Evolutionary conservation across 139 green algal species (phyloP), one percentile per base, ranked within the genome.

Genomic region (Mychonastes homosphaera): DNA sequence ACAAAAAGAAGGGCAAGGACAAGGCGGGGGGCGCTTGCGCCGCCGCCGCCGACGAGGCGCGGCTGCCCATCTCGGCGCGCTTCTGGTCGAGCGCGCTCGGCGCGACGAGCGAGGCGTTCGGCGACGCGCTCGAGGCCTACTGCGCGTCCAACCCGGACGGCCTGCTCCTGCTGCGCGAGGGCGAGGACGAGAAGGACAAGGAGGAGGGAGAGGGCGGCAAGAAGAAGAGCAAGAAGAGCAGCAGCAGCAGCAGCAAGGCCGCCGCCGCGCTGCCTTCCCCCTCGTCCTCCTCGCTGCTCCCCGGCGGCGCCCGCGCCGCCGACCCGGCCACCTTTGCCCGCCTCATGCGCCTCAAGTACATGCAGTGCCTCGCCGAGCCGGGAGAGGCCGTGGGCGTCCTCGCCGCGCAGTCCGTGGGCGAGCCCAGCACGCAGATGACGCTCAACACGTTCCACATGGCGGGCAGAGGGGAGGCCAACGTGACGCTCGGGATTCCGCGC

Each of bases 391-490:
- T 99, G 29, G 92, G 92, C 2, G 87, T 97, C 16, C 58, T 99
- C 8, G 92, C 92, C 3, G 92, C 83, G 10, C 92, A 99, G 70
- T 90, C 75, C 18, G 65, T 99, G 2, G 92, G 92, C 35, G 87
- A 94, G 79, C 84, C 83, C 1, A 88, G 79, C 34, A 95, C 86
- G 18, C 86, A 95, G 65, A 92, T 95, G 79, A 94, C 85, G 23
- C 82, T 95, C 53, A 96, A 95, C 79, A 97, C 89, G 18, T 97
- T 97, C 78, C 90, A 97, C 75, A 91, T 91, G 84, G 82, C 81
- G 38, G 89, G 89, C 1, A 79, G 87, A 2, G 89, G 90, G 3
- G 89, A 96, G 73, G 91, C 91, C 12, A 98, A 98, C 64, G 91
- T 98, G 64, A 98, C 91, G 33, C 76, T 98, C 35, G 91, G 91